Evolutionary conservation across 2,329 filamentous ascomycete genomes (phyloP).

Genomic region (Thielaviopsis cerberus): DNA sequence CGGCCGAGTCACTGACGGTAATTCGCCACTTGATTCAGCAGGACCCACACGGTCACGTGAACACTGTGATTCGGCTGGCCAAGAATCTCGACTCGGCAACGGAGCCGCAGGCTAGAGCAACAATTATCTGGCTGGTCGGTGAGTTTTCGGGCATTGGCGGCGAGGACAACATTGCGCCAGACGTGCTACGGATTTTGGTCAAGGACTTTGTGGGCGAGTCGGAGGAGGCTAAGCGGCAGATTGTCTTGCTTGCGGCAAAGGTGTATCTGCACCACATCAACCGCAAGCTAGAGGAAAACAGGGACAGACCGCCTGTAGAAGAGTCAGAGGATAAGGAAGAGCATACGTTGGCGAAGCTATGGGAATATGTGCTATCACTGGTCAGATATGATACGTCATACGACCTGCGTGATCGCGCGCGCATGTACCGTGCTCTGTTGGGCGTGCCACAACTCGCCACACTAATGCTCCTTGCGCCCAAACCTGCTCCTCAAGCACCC

Average conservation of each 20-base stretch:
- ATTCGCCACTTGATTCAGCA: constrained; percentile 92
- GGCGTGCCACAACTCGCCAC: constrained; percentile 72
- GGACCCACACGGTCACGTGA: constrained; percentile 59
- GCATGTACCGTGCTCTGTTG: constrained; percentile 73
- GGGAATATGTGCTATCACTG: constrained; percentile 68
- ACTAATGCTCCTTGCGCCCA: constrained; percentile 78
- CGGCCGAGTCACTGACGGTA: constrained; percentile 83
- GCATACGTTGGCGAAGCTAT: constrained; percentile 59
- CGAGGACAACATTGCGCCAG: constrained; percentile 78
- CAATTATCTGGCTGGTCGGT: constrained; percentile 92
- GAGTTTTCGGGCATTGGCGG: constrained; percentile 70
- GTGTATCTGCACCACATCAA: constrained; percentile 84
- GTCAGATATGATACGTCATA: constrained; percentile 89
- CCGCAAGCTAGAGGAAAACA: constrained; percentile 30
- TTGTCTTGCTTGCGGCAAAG: constrained; percentile 83
- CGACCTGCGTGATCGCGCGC: constrained; percentile 77
- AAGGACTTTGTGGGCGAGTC: constrained; percentile 72
- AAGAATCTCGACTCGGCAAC: constrained; percentile 80
- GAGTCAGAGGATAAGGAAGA: constrained; percentile 21
- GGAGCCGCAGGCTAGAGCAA: constrained; percentile 74
- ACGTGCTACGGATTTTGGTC: constrained; percentile 73
- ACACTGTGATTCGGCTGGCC: constrained; percentile 73
- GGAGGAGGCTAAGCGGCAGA: constrained; percentile 75
- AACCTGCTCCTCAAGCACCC: constrained; percentile 77
- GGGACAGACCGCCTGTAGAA: constrained; percentile 15